phyloP scores from a whole-genome alignment of 805 yeast species.

The Metschnikowia proteae region DNA sequence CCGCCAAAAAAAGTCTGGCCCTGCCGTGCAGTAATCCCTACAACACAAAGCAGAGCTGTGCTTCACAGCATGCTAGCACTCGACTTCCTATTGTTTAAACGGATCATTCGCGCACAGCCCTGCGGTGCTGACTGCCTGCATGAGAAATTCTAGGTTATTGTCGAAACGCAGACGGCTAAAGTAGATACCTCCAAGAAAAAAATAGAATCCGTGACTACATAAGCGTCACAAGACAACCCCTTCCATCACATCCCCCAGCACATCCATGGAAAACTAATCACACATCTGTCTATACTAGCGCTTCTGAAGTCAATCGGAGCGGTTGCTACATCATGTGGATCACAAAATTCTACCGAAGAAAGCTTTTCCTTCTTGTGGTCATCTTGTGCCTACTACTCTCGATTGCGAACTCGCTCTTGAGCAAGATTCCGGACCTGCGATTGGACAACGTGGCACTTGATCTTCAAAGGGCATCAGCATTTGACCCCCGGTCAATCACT shows the following conservation, averaged over 20 bases:
- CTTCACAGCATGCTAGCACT: background rate
- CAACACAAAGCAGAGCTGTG: too few species aligned
- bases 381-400: slow-evolving; percentile 9
- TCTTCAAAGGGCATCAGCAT: slow-evolving; percentile 21
- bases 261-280: background rate
- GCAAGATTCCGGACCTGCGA: slow-evolving; percentile 20
- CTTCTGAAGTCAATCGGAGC: background rate
- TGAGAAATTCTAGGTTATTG: background rate
- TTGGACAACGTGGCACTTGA: slow-evolving; percentile 23
- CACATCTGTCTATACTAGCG: background rate
- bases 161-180: background rate
- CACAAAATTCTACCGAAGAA: slow-evolving; percentile 15
- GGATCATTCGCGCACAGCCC: slow-evolving; percentile 1
- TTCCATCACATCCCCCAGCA: background rate
- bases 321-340: slow-evolving; percentile 7
- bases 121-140: background rate
- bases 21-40: too few species aligned
- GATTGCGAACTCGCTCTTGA: slow-evolving; percentile 11
- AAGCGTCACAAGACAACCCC: background rate
- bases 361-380: slow-evolving; percentile 6
- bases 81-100: background rate
- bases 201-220: background rate
- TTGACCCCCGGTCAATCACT: slow-evolving; percentile 25
- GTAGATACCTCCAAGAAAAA: background rate
- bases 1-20: too few species aligned